Percentiles rank a stretch among this genome's conserved stretches.
phyloP scores from a whole-genome alignment of 345 rosid species.

The Syzygium aqueum region DNA sequence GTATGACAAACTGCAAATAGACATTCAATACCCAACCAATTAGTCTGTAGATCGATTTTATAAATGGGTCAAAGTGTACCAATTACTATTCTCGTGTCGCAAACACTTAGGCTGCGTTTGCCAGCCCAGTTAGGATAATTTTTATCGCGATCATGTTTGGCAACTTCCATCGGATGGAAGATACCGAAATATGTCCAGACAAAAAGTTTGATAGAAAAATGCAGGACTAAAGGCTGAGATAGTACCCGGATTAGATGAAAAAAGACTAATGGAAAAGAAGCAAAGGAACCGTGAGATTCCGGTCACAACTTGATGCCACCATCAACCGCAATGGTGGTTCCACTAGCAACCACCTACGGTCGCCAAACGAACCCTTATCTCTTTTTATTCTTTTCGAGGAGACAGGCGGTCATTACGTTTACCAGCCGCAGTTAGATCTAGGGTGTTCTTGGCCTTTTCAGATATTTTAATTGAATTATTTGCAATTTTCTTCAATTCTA shows the following conservation, averaged over 20 bases:
- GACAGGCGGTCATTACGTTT: background rate
- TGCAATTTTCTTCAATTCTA: background rate
- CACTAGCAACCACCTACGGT: background rate
- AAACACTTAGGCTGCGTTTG: background rate
- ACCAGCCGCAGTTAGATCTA: background rate
- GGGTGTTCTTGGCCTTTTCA: background rate
- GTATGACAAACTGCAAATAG: background rate
- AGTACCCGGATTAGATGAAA: background rate
- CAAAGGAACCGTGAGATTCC: background rate
- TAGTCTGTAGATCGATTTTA: background rate
- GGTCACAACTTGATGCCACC: background rate
- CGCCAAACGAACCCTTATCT: background rate
- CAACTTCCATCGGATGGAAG: background rate
- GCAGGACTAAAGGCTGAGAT: background rate
- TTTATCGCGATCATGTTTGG: background rate
- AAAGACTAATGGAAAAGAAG: background rate
- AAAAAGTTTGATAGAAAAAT: background rate
- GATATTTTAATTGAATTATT: background rate
- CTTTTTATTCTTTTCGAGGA: too few species aligned
- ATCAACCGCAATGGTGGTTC: background rate
- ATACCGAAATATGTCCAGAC: background rate
- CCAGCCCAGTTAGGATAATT: background rate
- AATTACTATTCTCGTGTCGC: background rate
- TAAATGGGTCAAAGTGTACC: background rate
- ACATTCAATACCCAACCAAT: background rate